phyloP scores from a whole-genome alignment of 2,329 filamentous ascomycete species.

The Neofusicoccum umdonicola region DNA sequence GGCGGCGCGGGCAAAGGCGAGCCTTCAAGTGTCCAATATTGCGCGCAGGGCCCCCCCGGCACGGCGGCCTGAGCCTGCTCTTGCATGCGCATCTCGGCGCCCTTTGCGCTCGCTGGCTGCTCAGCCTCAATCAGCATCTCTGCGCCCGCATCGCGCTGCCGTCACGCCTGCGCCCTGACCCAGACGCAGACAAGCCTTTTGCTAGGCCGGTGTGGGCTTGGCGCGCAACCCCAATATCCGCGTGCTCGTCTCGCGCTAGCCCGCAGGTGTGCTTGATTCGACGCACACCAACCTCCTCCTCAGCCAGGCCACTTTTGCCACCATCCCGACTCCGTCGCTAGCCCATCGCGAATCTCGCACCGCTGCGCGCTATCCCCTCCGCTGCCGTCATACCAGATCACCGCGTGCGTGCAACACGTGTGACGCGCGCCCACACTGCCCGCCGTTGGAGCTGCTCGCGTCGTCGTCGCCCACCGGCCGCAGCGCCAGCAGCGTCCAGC shows the following conservation, averaged over 20 bases:
- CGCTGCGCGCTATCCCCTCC: slow-evolving; percentile 19
- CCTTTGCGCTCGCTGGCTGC: slow-evolving; percentile 12
- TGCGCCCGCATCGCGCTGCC: neutral
- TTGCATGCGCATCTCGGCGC: slow-evolving; percentile 13
- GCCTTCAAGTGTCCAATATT: slow-evolving; percentile 8
- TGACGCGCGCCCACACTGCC: slow-evolving; percentile 15
- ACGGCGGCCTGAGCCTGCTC: slow-evolving; percentile 7
- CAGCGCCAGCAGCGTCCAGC: neutral
- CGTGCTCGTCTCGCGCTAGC: slow-evolving; percentile 15
- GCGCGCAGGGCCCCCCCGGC: slow-evolving; percentile 4
- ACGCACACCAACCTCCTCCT: slow-evolving; percentile 15
- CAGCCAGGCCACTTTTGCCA: slow-evolving; percentile 19
- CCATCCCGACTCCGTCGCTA: slow-evolving; percentile 39
- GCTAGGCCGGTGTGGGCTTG: slow-evolving; percentile 17
- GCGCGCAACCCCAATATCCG: slow-evolving; percentile 13
- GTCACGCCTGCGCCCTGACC: slow-evolving; percentile 9
- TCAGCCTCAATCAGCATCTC: slow-evolving; percentile 15
- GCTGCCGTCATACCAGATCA: slow-evolving; percentile 16
- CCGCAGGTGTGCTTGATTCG: slow-evolving; percentile 17
- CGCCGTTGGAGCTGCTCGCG: slow-evolving; percentile 17
- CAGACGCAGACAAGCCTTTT: slow-evolving; percentile 18
- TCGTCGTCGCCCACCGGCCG: slow-evolving; percentile 9
- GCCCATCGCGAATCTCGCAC: slow-evolving; percentile 36
- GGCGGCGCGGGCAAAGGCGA: neutral
- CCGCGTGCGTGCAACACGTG: slow-evolving; percentile 18